Conservation (phyloP, 805 yeast genomes). For the Spathaspora sp. region DNA sequence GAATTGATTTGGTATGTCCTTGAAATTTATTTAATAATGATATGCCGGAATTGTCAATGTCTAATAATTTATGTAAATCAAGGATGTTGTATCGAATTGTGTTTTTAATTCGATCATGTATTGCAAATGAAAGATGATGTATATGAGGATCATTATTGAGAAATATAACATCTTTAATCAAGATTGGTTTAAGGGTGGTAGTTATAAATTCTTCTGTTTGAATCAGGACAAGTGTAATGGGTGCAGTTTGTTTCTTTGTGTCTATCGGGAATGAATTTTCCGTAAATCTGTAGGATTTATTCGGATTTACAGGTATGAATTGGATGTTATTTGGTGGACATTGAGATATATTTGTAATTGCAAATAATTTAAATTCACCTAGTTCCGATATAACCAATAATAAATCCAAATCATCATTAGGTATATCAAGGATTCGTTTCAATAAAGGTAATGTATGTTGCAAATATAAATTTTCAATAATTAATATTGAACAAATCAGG, state of each 20-base stretch:
- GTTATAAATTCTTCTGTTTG: slow-evolving; percentile 12
- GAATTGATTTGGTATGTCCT: slow-evolving; percentile 83
- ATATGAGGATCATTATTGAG: slow-evolving; percentile 9
- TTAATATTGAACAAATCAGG: slow-evolving; percentile 15
- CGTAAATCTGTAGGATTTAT: slow-evolving; percentile 8
- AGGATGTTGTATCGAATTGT: slow-evolving; percentile 26
- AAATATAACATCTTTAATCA: slow-evolving; percentile 11
- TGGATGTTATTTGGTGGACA: slow-evolving; percentile 54
- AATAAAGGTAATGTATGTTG: slow-evolving; percentile 14
- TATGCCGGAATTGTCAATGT: slow-evolving; percentile 9
- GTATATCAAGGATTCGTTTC: slow-evolving; percentile 5
- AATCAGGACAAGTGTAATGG: slow-evolving; percentile 1
- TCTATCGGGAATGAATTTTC: slow-evolving; percentile 11
- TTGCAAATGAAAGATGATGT: slow-evolving; percentile 16
- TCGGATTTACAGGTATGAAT: slow-evolving; percentile 30
- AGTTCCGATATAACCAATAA: slow-evolving; percentile 39
- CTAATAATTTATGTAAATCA: slow-evolving; percentile 8
- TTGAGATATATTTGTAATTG: slow-evolving; percentile 47
- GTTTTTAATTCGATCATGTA: slow-evolving; percentile 36
- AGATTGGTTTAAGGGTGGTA: slow-evolving; percentile 13
- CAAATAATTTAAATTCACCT: slow-evolving; percentile 42
- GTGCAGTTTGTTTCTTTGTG: neutral
- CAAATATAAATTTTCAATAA: slow-evolving; percentile 37
- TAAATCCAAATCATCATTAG: slow-evolving; percentile 15
- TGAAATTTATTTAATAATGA: slow-evolving; percentile 52